Percentiles rank a stretch among this genome's conserved stretches.
Conservation (phyloP, 129 eudicot species). For the Flaveria brownii region DNA sequence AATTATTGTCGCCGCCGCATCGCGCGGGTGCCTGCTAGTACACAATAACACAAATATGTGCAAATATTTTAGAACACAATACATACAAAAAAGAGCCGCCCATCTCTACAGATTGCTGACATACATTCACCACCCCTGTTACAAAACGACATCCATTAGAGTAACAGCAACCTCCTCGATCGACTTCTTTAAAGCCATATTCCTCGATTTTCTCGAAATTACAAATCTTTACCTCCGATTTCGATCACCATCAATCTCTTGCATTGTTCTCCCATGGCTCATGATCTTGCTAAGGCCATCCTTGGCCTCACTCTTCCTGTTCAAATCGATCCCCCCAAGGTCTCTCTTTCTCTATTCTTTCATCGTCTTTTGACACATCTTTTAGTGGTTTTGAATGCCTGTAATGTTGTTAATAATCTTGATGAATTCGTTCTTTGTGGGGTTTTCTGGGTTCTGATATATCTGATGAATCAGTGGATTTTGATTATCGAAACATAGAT, state of each 20-base stretch:
- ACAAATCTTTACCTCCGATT: slow-evolving; percentile 21
- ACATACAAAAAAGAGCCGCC: neutral
- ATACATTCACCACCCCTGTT: neutral
- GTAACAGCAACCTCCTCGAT: slow-evolving; percentile 1
- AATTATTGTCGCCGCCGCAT: too few species aligned
- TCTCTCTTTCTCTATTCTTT: slow-evolving; percentile 16
- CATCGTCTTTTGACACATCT: too few species aligned
- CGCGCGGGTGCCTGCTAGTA: too few species aligned
- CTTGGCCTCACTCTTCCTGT: slow-evolving; percentile 94
- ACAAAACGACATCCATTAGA: neutral
- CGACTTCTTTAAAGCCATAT: slow-evolving; percentile 11
- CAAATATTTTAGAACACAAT: too few species aligned
- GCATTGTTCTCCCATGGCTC: slow-evolving; percentile 49
- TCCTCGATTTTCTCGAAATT: slow-evolving; percentile 39
- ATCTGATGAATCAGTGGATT: too few species aligned
- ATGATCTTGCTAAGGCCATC: slow-evolving; percentile 60
- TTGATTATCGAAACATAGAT: neutral
- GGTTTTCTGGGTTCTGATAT: too few species aligned
- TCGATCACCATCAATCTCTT: neutral
- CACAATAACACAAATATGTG: too few species aligned
- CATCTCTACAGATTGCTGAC: slow-evolving; percentile 2
- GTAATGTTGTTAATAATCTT: neutral
- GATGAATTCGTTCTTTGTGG: neutral
- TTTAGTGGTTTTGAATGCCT: neutral
- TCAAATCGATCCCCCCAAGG: slow-evolving; percentile 62